Percentiles rank a stretch among this genome's conserved stretches.
Conservation (phyloP, 2,329 filamentous ascomycete species). For the Penicillium sp. region DNA sequence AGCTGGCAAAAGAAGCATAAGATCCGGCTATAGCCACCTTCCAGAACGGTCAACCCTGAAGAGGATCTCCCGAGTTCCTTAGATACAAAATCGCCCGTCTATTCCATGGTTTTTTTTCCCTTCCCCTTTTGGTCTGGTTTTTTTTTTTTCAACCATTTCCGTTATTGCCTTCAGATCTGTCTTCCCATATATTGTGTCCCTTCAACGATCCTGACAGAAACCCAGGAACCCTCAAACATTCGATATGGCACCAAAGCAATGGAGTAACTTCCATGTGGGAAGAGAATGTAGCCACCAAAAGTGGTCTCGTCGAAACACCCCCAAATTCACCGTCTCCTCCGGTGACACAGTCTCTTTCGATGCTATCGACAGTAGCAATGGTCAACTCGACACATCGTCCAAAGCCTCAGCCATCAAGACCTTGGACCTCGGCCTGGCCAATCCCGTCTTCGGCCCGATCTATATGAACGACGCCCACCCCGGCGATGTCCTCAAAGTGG, state of each 20-base stretch:
- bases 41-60: slow-evolving; percentile 23
- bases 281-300: slow-evolving; percentile 44
- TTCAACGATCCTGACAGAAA: slow-evolving; percentile 17
- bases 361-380: slow-evolving; percentile 51
- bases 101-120: not conserved
- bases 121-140: not conserved
- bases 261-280: slow-evolving; percentile 34
- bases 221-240: slow-evolving; percentile 7
- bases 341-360: slow-evolving; percentile 50
- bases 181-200: not conserved
- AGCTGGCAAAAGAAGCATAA: slow-evolving; percentile 23
- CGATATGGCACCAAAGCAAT: slow-evolving; percentile 16
- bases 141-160: not conserved
- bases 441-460: slow-evolving; percentile 53
- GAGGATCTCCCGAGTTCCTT: slow-evolving; percentile 14
- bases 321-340: slow-evolving; percentile 48
- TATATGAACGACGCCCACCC: slow-evolving; percentile 50
- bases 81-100: slow-evolving; percentile 9
- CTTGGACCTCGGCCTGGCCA: slow-evolving; percentile 44
- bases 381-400: slow-evolving; percentile 48
- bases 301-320: slow-evolving; percentile 49
- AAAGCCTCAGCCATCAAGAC: slow-evolving; percentile 39
- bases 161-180: not conserved
- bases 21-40: slow-evolving; percentile 24
- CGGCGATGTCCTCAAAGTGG: slow-evolving; percentile 53